phyloP scores from a whole-genome alignment of 2,329 filamentous ascomycete genomes.

The Trichoderma polysporum region DNA sequence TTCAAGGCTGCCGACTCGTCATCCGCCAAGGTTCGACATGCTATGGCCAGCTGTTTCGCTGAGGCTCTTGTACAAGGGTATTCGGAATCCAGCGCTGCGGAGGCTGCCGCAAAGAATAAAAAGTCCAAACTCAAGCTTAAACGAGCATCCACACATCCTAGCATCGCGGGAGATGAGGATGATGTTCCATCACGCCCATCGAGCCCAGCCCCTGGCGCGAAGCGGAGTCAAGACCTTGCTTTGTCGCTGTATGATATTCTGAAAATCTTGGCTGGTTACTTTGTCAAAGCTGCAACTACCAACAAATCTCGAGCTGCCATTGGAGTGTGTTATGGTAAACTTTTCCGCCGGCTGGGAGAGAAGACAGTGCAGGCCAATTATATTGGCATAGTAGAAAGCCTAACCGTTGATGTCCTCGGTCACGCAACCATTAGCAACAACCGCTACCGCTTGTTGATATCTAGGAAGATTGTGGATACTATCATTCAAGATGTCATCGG shows the following conservation, averaged over 20 bases:
- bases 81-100: constrained; percentile 46
- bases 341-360: constrained; percentile 76
- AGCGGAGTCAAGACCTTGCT: constrained; percentile 69
- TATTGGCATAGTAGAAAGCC: constrained; percentile 73
- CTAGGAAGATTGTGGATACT: constrained; percentile 79
- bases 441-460: constrained; percentile 81
- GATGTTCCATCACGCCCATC: constrained; percentile 65
- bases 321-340: constrained; percentile 80
- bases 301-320: constrained; percentile 81
- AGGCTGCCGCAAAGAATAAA: constrained; percentile 61
- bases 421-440: constrained; percentile 75
- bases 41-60: constrained; percentile 81
- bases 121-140: constrained; percentile 65
- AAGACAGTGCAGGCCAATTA: constrained; percentile 83
- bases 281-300: constrained; percentile 72
- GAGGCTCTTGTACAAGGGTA: constrained; percentile 81
- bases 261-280: constrained; percentile 75
- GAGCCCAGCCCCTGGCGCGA: constrained; percentile 67
- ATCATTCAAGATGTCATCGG: constrained; percentile 84
- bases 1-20: constrained; percentile 86
- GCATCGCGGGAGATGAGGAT: constrained; percentile 69
- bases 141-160: constrained; percentile 59
- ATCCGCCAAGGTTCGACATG: constrained; percentile 73
- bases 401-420: constrained; percentile 78
- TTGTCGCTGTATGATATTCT: constrained; percentile 78